phyloP scores from a whole-genome alignment of 495 filamentous ascomycete species.

The Lepidopterella palustris region DNA sequence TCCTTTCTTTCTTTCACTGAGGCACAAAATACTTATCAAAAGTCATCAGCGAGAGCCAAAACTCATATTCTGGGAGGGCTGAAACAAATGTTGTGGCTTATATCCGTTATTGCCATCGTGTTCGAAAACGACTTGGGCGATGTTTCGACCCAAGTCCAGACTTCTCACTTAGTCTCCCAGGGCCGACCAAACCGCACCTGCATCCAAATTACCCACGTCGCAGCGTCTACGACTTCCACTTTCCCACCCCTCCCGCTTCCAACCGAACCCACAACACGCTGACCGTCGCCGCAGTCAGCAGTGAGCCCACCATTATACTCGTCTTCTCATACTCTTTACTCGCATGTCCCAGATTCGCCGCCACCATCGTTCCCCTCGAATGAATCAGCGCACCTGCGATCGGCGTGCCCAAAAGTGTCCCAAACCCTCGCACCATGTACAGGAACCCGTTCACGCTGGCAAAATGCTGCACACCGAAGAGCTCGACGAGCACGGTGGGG shows the following conservation, averaged over 20 bases:
- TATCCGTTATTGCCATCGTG: no score
- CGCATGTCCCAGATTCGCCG: neutral
- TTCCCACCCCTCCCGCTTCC: neutral
- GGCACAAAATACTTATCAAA: no score
- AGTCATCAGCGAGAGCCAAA: no score
- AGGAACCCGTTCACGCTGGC: slow-evolving; percentile 41
- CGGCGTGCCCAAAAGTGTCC: slow-evolving; percentile 40
- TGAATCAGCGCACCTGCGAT: slow-evolving; percentile 38
- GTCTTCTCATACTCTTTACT: neutral
- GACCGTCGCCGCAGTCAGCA: neutral
- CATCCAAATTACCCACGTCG: no score
- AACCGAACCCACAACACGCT: slow-evolving; percentile 1
- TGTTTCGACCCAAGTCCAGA: no score
- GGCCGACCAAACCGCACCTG: no score
- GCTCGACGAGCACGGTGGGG: slow-evolving; percentile 37
- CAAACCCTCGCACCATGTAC: slow-evolving; percentile 42
- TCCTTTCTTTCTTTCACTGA: no score
- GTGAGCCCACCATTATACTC: slow-evolving; percentile 1
- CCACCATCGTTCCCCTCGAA: neutral
- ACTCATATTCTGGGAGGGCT: no score
- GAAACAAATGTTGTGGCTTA: no score
- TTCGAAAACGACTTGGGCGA: no score
- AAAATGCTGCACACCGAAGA: slow-evolving; percentile 42
- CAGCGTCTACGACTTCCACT: neutral
- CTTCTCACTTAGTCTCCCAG: no score